These are phyloP conservation scores for Ogataea ganodermae DNA, from an alignment of 805 yeast species.

Conservation along the genomic window DNA sequence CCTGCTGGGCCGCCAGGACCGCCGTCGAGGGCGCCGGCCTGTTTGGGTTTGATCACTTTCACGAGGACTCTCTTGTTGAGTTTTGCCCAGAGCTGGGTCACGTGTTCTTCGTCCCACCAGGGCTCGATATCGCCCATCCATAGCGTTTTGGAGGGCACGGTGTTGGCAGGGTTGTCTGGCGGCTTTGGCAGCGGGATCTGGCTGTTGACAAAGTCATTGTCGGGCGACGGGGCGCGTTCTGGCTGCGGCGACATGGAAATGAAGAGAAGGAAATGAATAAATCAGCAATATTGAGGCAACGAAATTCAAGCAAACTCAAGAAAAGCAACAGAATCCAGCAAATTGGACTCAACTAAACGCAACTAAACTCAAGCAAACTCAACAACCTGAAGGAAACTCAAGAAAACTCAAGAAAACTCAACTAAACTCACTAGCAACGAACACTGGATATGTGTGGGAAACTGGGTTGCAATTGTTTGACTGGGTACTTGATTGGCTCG, in stretches of 20 bases:
- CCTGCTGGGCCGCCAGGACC: constrained; percentile 21
- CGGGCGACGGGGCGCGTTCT: constrained; percentile 11
- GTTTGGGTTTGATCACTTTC: constrained; percentile 58
- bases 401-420: neutral
- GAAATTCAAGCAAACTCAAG: neutral
- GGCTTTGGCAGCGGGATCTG: constrained; percentile 50
- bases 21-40: constrained; percentile 34
- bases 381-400: neutral
- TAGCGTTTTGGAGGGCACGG: constrained; percentile 63
- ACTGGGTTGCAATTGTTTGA: too few species aligned
- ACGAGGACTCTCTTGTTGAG: constrained; percentile 59
- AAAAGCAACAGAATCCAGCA: neutral
- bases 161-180: constrained; percentile 51
- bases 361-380: neutral
- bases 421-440: too few species aligned
- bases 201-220: constrained; percentile 22
- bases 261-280: neutral
- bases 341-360: neutral
- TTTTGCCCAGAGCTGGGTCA: constrained; percentile 60
- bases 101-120: constrained; percentile 67
- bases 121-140: constrained; percentile 93
- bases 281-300: neutral
- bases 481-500: too few species aligned
- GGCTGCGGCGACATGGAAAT: constrained; percentile 7
- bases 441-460: too few species aligned